Base-by-base conservation (phyloP, 169 alveolate genomes). In the Besnoitia besnoiti region DNA sequence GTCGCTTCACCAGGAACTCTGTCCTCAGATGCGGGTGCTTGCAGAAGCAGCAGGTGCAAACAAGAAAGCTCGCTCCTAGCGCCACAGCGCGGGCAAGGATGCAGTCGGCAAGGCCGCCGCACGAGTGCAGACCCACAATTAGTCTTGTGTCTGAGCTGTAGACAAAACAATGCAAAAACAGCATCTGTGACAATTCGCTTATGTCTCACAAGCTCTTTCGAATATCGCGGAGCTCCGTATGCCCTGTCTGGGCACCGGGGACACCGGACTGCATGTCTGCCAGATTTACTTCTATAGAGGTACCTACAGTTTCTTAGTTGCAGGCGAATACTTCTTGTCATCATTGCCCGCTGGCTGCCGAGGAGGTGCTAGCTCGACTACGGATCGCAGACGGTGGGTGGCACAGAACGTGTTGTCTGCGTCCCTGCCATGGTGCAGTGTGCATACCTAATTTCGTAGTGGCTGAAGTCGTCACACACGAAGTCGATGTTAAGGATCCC, bases 91-190 rank as follows among this genome's bases (percentile, higher is more conserved):
- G 42, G 40, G 84, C 24, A 5, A 73, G 42, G 24, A 73, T 73
- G 84, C 46, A 73, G 46, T 73, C 84, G 19, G 84, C 84, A 33
- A 73, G 84, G 33, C 84, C 84, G 19, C 84, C 84, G 46, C 84
- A 73, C 30, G 84, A 33, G 46, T 73, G 84, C 84, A 73, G 33
- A 27, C 84, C 84, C 46, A 73, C 84, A 37, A 73, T 33, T 30
- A 73, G 42, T 0, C 4, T 37, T 30, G 46, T 39, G 84, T 73
- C 84, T 7, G 84, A 39, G 84, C 84, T 73, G 84, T 44, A 73
- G 73, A 33, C 73, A 27, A 55, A 21, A 27, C 16, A 12, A 55
- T 5, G 27, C 3, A 55, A 8, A 55, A 55, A 55, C 73, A 55
- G 27, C 30, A n/a, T n/a, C n/a, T n/a, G n/a, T n/a, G n/a, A n/a